Conservation (phyloP, 768 basidiomycete genomes). For the Clitopilus hobsonii region DNA sequence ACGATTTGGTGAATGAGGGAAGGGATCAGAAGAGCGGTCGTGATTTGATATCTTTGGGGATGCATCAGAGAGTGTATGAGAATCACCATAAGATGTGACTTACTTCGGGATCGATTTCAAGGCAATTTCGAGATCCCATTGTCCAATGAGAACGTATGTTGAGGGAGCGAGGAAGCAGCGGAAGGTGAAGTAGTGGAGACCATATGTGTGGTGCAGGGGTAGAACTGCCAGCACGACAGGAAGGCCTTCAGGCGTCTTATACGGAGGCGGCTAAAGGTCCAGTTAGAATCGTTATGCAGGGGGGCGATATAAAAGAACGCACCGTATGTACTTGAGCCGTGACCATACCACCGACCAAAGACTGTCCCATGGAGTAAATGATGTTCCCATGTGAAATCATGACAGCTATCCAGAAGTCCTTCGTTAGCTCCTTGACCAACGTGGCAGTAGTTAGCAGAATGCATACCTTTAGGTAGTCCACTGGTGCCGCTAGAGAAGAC, state of each 20-base stretch:
- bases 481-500: conserved; percentile 78
- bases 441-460: neutral
- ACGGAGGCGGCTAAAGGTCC: conserved; percentile 29
- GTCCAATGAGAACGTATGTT: conserved; percentile 51
- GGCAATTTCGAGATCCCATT: conserved; percentile 53
- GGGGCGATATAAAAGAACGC: conserved; percentile 9
- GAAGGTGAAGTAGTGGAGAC: conserved; percentile 49
- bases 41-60: conserved; percentile 46
- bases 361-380: conserved; percentile 37
- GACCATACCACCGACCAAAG: conserved; percentile 22
- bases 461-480: conserved; percentile 63
- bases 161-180: conserved; percentile 38
- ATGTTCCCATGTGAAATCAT: conserved; percentile 72
- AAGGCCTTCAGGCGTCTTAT: conserved; percentile 36
- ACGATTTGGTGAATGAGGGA: conserved; percentile 64
- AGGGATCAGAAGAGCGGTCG: conserved; percentile 49
- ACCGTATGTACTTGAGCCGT: conserved; percentile 33
- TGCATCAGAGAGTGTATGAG: neutral
- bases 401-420: conserved; percentile 55
- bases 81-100: conserved; percentile 6
- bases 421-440: too few species aligned
- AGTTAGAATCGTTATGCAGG: neutral
- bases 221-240: conserved; percentile 53
- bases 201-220: conserved; percentile 68
- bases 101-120: conserved; percentile 58